Evolutionary conservation across 1,139 yeast genomes (phyloP), one percentile per base, ranked within the genome.

Genomic region (Meyerozyma sp.): DNA sequence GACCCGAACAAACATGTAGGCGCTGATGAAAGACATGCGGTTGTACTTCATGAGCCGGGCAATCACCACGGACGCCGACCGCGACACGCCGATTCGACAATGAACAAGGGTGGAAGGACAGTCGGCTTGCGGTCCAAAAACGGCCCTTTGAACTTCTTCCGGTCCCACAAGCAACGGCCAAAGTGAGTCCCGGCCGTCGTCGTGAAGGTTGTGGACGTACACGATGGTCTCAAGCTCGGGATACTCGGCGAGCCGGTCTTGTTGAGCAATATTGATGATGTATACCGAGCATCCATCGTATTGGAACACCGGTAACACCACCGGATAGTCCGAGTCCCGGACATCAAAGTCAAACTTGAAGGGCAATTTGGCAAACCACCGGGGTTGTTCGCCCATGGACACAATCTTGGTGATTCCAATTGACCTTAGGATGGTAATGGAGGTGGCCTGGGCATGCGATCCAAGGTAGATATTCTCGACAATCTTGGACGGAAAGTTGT

Each of bases 31-130:
- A 39, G 82, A 81, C 46, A 87, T 70, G 26, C 77, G 69, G 46
- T 81, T 67, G 42, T 87, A 67, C 51, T 81, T 83, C 95, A 90
- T 89, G 46, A 88, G 84, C 57, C 87, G 91, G 3, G 97, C 96
- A 50, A 90, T 87, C 52, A 95, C 85, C 35, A 91, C 85, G 0
- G 95, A 82, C 0, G 96, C 97, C 20, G 94, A 84, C 44, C 97
- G 70, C 0, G 95, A 87, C 4, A 90, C 97, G 1, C 97, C 97
- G 44, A 87, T 95, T 56, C 89, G 82, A 59, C 97, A 90, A 59
- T 90, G 96, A 14, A 88, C 89, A 44, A 90, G 66, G 0, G 88
- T 82, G 23, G 46, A 40, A 10, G 23, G 28, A 34, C 73, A 79
- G 38, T 73, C 77, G 27, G 54, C 59, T 1, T 45, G 41, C 8